Conservation (phyloP, 371 early-diverging fungal genomes). For the Rhizopus arrhizus region DNA sequence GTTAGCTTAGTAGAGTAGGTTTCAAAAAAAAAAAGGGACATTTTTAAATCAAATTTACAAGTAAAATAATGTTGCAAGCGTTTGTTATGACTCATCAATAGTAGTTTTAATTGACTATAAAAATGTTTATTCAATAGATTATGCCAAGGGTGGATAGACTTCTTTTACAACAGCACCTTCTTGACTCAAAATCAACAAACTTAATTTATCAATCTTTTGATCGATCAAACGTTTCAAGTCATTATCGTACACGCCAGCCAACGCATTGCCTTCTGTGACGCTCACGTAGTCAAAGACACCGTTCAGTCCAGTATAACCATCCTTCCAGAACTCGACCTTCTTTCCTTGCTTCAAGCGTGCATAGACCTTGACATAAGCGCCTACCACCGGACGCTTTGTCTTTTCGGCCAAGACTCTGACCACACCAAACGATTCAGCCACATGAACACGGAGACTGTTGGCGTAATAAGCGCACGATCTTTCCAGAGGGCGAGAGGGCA, state of each 20-base stretch:
- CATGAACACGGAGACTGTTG: conserved; percentile 47
- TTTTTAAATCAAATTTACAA: no score
- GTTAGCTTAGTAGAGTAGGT: no score
- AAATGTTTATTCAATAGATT: neutral
- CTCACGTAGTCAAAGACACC: conserved; percentile 64
- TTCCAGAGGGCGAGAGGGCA: neutral
- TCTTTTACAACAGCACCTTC: conserved; percentile 48
- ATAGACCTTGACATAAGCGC: conserved; percentile 66
- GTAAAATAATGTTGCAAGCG: no score
- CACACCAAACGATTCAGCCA: conserved; percentile 50
- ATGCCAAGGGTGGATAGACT: conserved; percentile 34
- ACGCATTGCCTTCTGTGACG: conserved; percentile 48
- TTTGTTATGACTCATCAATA: neutral
- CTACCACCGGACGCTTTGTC: conserved; percentile 45
- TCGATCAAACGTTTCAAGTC: conserved; percentile 19
- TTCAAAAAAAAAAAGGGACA: no score
- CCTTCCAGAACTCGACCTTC: conserved; percentile 57
- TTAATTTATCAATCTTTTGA: conserved; percentile 37
- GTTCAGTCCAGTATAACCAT: conserved; percentile 64
- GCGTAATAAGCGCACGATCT: conserved; percentile 41
- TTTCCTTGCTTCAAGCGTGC: conserved; percentile 40
- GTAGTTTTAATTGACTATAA: neutral
- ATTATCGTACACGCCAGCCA: conserved; percentile 17
- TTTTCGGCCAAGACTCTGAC: conserved; percentile 48
- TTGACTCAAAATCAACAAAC: conserved; percentile 36